Evolutionary conservation across 1,139 yeast genomes (phyloP).

Genomic region (Suhomyces yuchorum): DNA sequence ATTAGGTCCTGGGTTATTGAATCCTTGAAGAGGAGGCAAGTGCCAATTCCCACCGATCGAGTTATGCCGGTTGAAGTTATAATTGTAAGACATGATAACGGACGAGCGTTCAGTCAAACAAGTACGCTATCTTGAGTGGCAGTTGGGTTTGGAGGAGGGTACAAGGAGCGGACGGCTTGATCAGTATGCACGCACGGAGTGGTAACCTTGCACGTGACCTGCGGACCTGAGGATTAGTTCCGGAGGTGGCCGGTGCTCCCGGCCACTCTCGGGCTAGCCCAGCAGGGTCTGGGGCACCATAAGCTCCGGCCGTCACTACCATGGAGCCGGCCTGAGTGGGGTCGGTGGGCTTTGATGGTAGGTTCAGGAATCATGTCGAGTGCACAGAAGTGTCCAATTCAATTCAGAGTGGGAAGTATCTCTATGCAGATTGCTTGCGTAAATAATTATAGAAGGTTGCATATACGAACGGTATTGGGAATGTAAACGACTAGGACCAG

Average conservation of each 20-base stretch:
- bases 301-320: too few relatives aligned
- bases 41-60: slow-evolving; percentile 50
- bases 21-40: slow-evolving; percentile 32
- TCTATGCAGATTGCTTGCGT: not conserved
- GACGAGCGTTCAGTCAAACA: not conserved
- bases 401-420: not conserved
- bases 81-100: slow-evolving; percentile 21
- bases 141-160: not conserved
- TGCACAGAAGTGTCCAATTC: too few relatives aligned
- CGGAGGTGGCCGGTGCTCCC: not conserved
- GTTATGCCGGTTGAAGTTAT: slow-evolving; percentile 41
- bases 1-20: slow-evolving; percentile 7
- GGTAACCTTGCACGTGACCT: slow-evolving; percentile 1
- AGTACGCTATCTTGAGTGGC: not conserved
- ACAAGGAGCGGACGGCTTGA: not conserved
- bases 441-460: not conserved
- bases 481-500: too few relatives aligned
- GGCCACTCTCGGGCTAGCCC: not conserved
- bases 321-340: too few relatives aligned
- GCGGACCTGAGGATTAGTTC: not conserved
- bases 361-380: too few relatives aligned
- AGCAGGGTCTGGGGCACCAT: not conserved
- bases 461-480: not conserved
- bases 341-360: too few relatives aligned
- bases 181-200: slow-evolving; percentile 1